Evolutionary conservation across 164 flowering plant species (phyloP), one percentile per base, ranked within the genome.

Genomic region (Cinnamomum micranthum): DNA sequence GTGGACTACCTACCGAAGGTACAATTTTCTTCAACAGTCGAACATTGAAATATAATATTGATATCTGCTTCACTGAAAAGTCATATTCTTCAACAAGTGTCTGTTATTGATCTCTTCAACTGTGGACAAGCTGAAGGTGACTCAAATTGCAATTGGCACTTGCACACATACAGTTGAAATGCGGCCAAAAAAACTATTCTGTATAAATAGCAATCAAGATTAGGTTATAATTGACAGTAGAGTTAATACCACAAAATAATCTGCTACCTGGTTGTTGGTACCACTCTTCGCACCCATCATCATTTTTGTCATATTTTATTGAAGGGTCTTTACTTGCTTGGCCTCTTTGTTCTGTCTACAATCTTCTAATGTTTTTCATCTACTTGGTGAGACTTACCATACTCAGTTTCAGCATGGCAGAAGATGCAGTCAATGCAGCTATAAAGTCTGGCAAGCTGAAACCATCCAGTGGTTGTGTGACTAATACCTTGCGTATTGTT

Each of bases 1-100:
- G 76, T 96, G 99, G 98, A 96, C 99, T 17, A 94, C 98, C 9
- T 94, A 94, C 77, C 83, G 98, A 77, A 85, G 99, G 99, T 94
- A 77, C 52, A 58, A 25, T 69, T 35, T 69, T 11, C 24, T 76
- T 73, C 31, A 55, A 19, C 17, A 28, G 24, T 23, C 2, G 9
- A 7, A 41, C n/a, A 25, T 59, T 17, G 31, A 6, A 71, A 31
- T 12, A 59, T 58, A 19, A 59, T 10, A 58, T 60, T 31, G 65
- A 17, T 50, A 7, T 2, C 69, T 67, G 69, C 41, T 67, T 67
- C 10, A 67, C 19, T 12, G 47, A 17, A 14, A 67, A 27, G 69
- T 67, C 22, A 31, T 12, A 17, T 31, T 55, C 7, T 31, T 55
- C n/a, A 3, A 14, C 20, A 64, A 22, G 14, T n/a, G 24, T 22